Evolutionary conservation across 306 rosid species (phyloP).

Genomic region (Dryas octopetala): DNA sequence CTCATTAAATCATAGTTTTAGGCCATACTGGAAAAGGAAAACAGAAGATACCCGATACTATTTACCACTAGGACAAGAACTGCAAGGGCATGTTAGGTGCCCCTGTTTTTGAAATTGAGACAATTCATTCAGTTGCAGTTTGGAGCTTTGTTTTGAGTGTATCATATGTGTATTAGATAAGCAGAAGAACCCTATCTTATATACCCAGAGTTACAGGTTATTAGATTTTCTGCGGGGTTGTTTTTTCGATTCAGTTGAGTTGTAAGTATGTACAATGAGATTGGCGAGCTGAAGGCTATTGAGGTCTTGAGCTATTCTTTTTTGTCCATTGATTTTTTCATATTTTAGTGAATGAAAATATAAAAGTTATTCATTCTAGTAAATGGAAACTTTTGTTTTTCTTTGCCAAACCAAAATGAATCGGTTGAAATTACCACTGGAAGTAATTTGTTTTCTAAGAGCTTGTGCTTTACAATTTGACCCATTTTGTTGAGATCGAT

Average conservation of each 20-base stretch:
- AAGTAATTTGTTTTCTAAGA: background rate
- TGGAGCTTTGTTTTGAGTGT: conserved; percentile 38
- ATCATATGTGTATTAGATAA: conserved; percentile 47
- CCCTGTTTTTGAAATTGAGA: conserved; percentile 31
- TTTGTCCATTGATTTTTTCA: conserved; percentile 28
- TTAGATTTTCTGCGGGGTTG: conserved; percentile 45
- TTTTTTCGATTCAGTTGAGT: conserved; percentile 24
- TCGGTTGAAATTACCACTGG: background rate
- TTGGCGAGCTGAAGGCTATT: conserved; percentile 27
- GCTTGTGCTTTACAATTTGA: background rate
- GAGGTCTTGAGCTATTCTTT: conserved; percentile 42
- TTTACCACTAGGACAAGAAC: conserved; percentile 34
- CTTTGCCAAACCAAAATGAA: background rate
- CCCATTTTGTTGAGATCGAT: too few relatives aligned
- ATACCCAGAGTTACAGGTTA: conserved; percentile 33
- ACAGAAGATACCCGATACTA: conserved; percentile 29
- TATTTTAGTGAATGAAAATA: conserved; percentile 35
- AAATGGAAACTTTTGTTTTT: background rate
- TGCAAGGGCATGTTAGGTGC: conserved; percentile 26
- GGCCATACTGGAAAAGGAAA: conserved; percentile 27
- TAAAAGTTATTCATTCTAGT: conserved; percentile 26
- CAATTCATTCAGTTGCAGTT: conserved; percentile 27
- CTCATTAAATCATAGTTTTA: conserved; percentile 65
- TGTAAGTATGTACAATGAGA: conserved; percentile 36
- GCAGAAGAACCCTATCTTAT: conserved; percentile 26